Base-by-base conservation (phyloP, 345 rosid genomes). In the Chamaenerion angustifolium region DNA sequence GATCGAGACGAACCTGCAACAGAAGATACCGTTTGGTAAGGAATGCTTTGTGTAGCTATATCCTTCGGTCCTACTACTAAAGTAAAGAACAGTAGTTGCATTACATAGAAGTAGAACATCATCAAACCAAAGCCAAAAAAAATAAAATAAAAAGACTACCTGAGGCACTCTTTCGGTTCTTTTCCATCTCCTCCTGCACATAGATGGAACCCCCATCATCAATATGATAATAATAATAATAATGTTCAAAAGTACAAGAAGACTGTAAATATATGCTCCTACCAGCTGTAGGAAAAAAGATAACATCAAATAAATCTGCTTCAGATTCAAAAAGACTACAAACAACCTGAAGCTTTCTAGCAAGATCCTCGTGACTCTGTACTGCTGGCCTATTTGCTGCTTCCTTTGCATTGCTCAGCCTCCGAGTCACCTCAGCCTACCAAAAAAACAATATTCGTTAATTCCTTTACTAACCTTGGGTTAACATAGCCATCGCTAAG, bases 111-210 rank as follows among this genome's bases (percentile, higher is more conserved):
- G n/a, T 35, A 43, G 15, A 13, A 8, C 8, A 31, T 43, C 9
- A 37, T 37, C 43, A 46, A 16, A 35, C 1, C 1, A 23, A 10
- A 21, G 16, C n/a, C n/a, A n/a, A n/a, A n/a, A n/a, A n/a, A n/a
- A n/a, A n/a, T n/a, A n/a, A n/a, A n/a, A n/a, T n/a, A n/a, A 16
- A 50, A 47, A 40, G 19, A 42, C 40, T 77, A 89, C 95, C 85
- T 62, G 85, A 70, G 18, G 83, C 66, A 45, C 83, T 61, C 69
- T 68, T 78, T 42, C 89, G 83, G 63, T 87, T 87, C 62, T 37
- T 92, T 75, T 84, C 95, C 98, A 92, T 75, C 78, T 92, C 98
- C 87, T 87, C 98, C 98, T 92, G 80, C 62, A 67, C 37, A 71
- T 12, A 43, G 11, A 21, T 43, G 44, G 16, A 51, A 37, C 11